Conservation (phyloP, 176 grass and related monocot species). For the Paspalum notatum region DNA sequence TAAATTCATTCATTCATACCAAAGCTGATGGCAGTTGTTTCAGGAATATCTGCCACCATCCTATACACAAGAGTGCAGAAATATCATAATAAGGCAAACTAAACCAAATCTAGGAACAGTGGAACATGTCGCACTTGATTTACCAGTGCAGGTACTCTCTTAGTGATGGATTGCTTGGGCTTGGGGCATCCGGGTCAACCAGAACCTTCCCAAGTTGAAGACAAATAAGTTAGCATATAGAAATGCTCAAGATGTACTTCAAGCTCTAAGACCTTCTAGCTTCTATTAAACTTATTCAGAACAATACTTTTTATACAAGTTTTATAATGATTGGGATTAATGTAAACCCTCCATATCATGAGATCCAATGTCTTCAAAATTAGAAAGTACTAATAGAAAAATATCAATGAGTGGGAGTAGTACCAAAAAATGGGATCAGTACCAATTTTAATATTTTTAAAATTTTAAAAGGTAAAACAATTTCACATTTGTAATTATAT, state of each 20-base stretch:
- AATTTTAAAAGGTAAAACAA: too few relatives aligned
- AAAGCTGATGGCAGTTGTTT: slow-evolving; percentile 55
- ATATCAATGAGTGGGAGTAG: too few relatives aligned
- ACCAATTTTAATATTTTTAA: too few relatives aligned
- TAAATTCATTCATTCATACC: slow-evolving; percentile 63
- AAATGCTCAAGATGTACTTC: background rate
- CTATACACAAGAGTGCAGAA: slow-evolving; percentile 52
- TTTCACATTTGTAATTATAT: too few relatives aligned
- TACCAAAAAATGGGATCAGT: too few relatives aligned
- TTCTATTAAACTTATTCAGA: background rate
- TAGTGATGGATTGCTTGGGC: slow-evolving; percentile 68
- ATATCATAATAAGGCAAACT: slow-evolving; percentile 22
- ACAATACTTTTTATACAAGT: too few relatives aligned
- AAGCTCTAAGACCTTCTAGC: slow-evolving; percentile 2
- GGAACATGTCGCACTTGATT: slow-evolving; percentile 26
- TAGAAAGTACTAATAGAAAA: too few relatives aligned
- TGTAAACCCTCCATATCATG: too few relatives aligned
- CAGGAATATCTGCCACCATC: slow-evolving; percentile 86
- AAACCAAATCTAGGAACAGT: slow-evolving; percentile 20
- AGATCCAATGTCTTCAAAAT: too few relatives aligned
- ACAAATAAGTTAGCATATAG: slow-evolving; percentile 23
- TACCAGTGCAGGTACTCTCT: slow-evolving; percentile 96
- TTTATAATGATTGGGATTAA: too few relatives aligned
- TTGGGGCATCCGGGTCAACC: slow-evolving; percentile 86
- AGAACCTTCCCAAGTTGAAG: slow-evolving; percentile 56